Percentiles rank a stretch among this genome's conserved stretches.
phyloP scores from a whole-genome alignment of 352 stramenopile species.

The Globisporangium solare region DNA sequence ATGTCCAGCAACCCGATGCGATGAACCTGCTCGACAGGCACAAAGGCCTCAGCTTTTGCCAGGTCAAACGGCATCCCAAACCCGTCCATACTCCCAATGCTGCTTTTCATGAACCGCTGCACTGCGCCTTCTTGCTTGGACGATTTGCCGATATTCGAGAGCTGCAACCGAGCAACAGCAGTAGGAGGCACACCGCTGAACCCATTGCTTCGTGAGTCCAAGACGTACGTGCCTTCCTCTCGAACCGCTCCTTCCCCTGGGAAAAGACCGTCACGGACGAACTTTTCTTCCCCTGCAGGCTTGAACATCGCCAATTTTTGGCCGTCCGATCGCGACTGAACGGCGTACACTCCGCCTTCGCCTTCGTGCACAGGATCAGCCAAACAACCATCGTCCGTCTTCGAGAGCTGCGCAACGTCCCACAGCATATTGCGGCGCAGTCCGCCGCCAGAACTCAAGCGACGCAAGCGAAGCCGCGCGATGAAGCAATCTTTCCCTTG shows the following conservation, averaged over 20 bases:
- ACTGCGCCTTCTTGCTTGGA: slow-evolving; percentile 61
- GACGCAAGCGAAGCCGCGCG: slow-evolving; percentile 44
- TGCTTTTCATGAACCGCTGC: slow-evolving; percentile 78
- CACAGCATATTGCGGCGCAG: slow-evolving; percentile 73
- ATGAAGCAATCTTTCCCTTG: slow-evolving; percentile 78
- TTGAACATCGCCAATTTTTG: slow-evolving; percentile 84
- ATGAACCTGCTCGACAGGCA: slow-evolving; percentile 74
- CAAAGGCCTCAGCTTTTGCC: slow-evolving; percentile 51
- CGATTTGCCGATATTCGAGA: slow-evolving; percentile 29
- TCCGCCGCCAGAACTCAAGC: slow-evolving; percentile 52
- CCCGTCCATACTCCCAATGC: slow-evolving; percentile 74
- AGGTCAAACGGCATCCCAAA: slow-evolving; percentile 77
- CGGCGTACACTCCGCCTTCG: slow-evolving; percentile 67
- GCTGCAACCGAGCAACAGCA: slow-evolving; percentile 54
- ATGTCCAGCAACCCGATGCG: slow-evolving; percentile 79
- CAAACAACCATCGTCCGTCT: slow-evolving; percentile 30
- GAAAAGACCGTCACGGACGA: slow-evolving; percentile 63
- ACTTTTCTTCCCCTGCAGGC: slow-evolving; percentile 71
- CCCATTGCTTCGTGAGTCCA: slow-evolving; percentile 59
- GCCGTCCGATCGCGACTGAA: slow-evolving; percentile 58
- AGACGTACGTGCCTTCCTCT: slow-evolving; percentile 71
- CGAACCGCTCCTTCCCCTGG: slow-evolving; percentile 69
- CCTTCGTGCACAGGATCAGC: slow-evolving; percentile 55
- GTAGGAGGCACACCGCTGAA: slow-evolving; percentile 78
- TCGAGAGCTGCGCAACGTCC: slow-evolving; percentile 60